Evolutionary conservation across 2,329 filamentous ascomycete genomes (phyloP), one percentile per base, ranked within the genome.

Genomic region (Colletotrichum coccodes): DNA sequence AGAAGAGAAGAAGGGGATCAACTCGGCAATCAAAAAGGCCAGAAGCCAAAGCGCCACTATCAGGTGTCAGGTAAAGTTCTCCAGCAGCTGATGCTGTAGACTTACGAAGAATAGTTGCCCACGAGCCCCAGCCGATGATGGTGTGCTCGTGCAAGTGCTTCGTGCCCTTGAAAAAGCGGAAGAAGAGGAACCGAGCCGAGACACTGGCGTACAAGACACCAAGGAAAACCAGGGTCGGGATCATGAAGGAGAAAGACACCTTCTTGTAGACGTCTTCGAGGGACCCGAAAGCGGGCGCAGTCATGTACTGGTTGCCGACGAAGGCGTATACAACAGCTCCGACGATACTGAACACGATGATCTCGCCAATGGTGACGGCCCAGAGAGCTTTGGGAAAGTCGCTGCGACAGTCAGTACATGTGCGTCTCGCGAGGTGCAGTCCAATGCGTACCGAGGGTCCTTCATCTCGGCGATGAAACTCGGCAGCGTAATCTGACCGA

Each of bases 401-500:
- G 65, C 88, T 90, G 42, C 2, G 23, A 32, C 3, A 0, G 32
- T 74, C 26, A 74, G 70, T 18, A 26, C 4, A 14, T 6, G 2
- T 18, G 4, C 6, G 18, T 12, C 16, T 21, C 5, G 49, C 28
- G 38, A 23, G 3, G 11, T n/a, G 8, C 3, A 4, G 3, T 18
- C 7, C 1, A 18, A 5, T 16, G 30, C 79, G 56, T 75, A 83
- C 82, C 80, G 78, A 2, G 89, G 88, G 32, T 90, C 85, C 65
- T 84, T 92, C 95, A 98, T 98, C 80, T 98, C 95, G 4, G 95
- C 94, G 72, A 98, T 98, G 83, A 98, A 98, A 73, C 92, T 95
- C 0, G 95, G 95, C 16, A 98, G 86, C 0, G 95, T 97, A 75
- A 97, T 97, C 78, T 98, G 95, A 0, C 95, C 95, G 73, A 98